Evolutionary conservation across 306 rosid genomes (phyloP).

Genomic region (Cyclanthera cordifolia): DNA sequence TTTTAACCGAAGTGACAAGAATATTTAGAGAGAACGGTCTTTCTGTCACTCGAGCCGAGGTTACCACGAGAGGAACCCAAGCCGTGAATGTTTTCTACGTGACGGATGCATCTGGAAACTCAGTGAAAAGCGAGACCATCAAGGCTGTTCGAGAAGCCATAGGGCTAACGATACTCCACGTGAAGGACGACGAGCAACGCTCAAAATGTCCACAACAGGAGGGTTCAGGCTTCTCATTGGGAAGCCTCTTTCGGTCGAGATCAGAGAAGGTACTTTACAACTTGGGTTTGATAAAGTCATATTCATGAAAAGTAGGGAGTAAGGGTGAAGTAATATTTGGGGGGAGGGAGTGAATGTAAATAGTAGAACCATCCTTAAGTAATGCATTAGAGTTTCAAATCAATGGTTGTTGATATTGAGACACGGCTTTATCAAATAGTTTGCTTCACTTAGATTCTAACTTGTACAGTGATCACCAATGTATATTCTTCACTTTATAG

Average conservation of each 20-base stretch:
- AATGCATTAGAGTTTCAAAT: slow-evolving; percentile 1
- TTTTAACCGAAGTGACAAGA: slow-evolving; percentile 79
- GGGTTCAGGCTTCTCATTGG: slow-evolving; percentile 49
- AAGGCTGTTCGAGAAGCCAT: slow-evolving; percentile 69
- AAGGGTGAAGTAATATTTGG: neutral
- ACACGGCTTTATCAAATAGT: neutral
- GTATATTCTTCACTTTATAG: neutral
- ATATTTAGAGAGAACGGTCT: slow-evolving; percentile 82
- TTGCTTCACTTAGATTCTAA: neutral
- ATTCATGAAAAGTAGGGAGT: neutral
- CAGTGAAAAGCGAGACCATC: slow-evolving; percentile 58
- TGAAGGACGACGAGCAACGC: slow-evolving; percentile 35
- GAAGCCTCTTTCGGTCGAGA: slow-evolving; percentile 56
- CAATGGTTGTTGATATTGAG: slow-evolving; percentile 8
- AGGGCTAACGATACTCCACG: slow-evolving; percentile 44
- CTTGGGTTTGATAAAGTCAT: slow-evolving; percentile 13
- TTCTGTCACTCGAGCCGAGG: slow-evolving; percentile 70
- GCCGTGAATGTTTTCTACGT: slow-evolving; percentile 63
- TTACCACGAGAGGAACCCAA: slow-evolving; percentile 58
- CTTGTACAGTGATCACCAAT: neutral
- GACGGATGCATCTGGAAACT: slow-evolving; percentile 75
- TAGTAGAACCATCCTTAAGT: neutral
- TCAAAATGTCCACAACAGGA: slow-evolving; percentile 35
- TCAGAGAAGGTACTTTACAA: slow-evolving; percentile 14
- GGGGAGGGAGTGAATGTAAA: slow-evolving; percentile 3